Percentiles rank a stretch among this genome's conserved stretches.
These are phyloP conservation scores for Fragaria ananassa DNA, from an alignment of 306 rosid species.

Conservation along the genomic window DNA sequence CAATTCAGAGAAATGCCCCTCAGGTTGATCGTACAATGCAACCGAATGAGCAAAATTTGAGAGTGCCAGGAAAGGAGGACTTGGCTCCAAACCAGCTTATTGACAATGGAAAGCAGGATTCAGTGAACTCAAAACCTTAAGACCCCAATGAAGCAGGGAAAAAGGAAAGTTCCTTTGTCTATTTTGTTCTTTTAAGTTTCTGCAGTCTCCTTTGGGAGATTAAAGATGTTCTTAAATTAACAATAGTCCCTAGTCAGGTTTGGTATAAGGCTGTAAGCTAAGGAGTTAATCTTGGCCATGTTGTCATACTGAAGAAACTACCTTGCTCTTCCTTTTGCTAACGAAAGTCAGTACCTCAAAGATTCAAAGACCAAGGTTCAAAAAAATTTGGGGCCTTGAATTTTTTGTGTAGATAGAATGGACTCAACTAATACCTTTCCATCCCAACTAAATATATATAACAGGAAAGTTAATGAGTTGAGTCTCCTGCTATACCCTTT, in stretches of 20 bases:
- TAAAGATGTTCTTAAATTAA: not conserved
- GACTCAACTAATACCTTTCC: not conserved
- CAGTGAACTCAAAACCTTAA: conserved; percentile 36
- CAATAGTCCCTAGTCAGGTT: not conserved
- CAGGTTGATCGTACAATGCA: conserved; percentile 38
- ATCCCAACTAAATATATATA: not conserved
- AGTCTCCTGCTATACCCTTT: not conserved
- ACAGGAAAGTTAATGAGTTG: not conserved
- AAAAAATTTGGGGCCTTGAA: not conserved
- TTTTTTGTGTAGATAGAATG: not conserved
- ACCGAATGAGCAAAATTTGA: conserved; percentile 53
- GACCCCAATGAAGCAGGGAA: conserved; percentile 41
- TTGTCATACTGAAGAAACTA: not conserved
- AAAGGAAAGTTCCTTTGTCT: conserved; percentile 47
- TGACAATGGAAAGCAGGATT: conserved; percentile 46
- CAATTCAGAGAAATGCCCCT: conserved; percentile 36
- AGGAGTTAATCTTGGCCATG: conserved; percentile 5
- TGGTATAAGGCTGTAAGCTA: not conserved
- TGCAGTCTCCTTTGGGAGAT: not conserved
- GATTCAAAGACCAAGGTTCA: not conserved
- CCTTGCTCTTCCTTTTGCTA: not conserved
- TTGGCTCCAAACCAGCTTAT: conserved; percentile 36
- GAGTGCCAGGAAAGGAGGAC: conserved; percentile 51
- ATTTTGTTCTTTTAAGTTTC: conserved; percentile 21
- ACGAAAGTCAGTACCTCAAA: not conserved